These are phyloP conservation scores for Clonostachys byssicola DNA, from an alignment of 2,329 filamentous ascomycete genomes.

Conservation along the genomic window DNA sequence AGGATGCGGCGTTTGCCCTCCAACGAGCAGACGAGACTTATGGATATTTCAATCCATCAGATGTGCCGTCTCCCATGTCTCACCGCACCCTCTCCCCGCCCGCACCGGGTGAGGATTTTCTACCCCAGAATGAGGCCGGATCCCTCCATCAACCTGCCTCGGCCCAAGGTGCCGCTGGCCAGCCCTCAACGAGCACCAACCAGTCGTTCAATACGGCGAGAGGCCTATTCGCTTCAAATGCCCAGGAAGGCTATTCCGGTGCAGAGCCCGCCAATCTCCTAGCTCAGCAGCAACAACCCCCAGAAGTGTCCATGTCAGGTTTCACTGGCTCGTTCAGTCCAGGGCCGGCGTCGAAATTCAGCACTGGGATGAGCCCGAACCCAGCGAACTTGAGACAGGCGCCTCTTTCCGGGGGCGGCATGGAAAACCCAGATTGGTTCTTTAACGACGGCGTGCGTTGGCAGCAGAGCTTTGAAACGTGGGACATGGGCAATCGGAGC, in stretches of 20 bases:
- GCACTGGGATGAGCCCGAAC: too few species aligned
- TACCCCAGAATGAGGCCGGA: not conserved
- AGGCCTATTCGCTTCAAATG: too few species aligned
- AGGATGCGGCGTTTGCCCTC: conserved; percentile 76
- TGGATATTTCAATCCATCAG: conserved; percentile 62
- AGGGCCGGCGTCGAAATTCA: too few species aligned
- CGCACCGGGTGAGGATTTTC: conserved; percentile 15
- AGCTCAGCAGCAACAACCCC: too few species aligned
- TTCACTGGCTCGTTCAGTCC: too few species aligned
- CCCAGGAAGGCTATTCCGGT: too few species aligned
- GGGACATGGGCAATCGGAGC: conserved; percentile 28
- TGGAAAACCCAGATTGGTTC: conserved; percentile 54
- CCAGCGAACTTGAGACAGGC: too few species aligned
- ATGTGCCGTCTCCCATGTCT: conserved; percentile 50
- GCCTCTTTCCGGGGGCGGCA: conserved; percentile 10
- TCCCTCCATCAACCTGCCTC: conserved; percentile 5
- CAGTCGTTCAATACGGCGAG: too few species aligned
- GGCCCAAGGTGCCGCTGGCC: conserved; percentile 2
- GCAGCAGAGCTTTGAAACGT: conserved; percentile 53
- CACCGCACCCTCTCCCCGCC: conserved; percentile 20
- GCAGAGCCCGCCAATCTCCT: too few species aligned
- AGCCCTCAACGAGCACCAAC: too few species aligned
- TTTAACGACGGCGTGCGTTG: conserved; percentile 52
- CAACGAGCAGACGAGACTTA: conserved; percentile 75
- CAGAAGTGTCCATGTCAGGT: too few species aligned